Evolutionary conservation across 441 rosid genomes (phyloP), one percentile per base, ranked within the genome.

Genomic region (Populus trichocarpa): DNA sequence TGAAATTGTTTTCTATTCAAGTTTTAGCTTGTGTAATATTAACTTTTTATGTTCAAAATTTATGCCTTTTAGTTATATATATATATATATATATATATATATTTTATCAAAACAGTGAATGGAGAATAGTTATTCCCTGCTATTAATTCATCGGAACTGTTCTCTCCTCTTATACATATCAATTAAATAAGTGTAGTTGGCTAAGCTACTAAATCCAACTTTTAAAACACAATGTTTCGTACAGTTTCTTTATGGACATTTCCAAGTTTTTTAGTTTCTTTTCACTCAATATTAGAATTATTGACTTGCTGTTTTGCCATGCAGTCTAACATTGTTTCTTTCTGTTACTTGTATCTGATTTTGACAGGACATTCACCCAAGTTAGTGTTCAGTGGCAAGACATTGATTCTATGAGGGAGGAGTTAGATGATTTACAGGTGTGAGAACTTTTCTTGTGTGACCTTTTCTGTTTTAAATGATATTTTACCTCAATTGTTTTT

Each of bases 371-470:
- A 81, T 97, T 97, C 87, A 95, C 99, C 8, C 99, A 97, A 92
- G 98, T 97, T 83, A 95, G 99, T 80, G 87, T 90, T 59, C 99
- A 97, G 85, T 97, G 99, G 99, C 98, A 95, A 90, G 99, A 97
- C 71, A 93, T 92, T 78, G 99, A 97, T 86, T 87, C 99, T 25
- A 89, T 97, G 98, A 92, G 99, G 83, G 99, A 97, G 84, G 99
- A 97, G 82, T 86, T 97, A 81, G 99, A 97, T 87, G 98, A 97
- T 87, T 83, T 97, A 79, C 99, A 97, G 97, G 98, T 91, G 71
- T 70, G 79, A 77, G 81, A 71, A 23, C 18, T 66, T 2, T 26
- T 66, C 77, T 78, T 57, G 42, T 77, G 67, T 67, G 73, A 22
- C 6, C 42, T 70, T 33, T 26, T 12, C 8, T 7, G 64, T 50